Base-by-base conservation (phyloP, 2,329 filamentous ascomycete species). In the Nigrospora oryzae region DNA sequence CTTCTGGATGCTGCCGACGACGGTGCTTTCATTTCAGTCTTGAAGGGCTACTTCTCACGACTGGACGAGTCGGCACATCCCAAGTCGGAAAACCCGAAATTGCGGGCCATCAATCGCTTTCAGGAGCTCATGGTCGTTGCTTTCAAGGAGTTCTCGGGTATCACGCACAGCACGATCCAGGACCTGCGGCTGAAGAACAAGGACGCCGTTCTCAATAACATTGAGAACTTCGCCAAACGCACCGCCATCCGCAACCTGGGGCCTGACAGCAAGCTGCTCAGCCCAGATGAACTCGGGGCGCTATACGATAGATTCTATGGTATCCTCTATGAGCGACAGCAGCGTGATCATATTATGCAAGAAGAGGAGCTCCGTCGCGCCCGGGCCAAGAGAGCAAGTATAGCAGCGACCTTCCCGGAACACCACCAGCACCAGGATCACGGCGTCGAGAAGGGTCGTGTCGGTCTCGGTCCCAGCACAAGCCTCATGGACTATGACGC, bases 121-220 rank as follows among this genome's bases (percentile, higher is more conserved):
- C 93, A 98, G 58, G 93, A 97, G 63, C 78, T 98, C 46, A 97
- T 98, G 90, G 93, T 98, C 3, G 93, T 97, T 16, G 93, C 93
- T 1, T 98, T 98, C 69, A 97, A 96, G 56, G 93, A 98, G 60
- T 98, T 98, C 60, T 86, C 91, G 0, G 88, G 84, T 36, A 95
- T 98, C 54, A 98, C 93, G 0, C 91, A 98, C 60, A 84, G 82
- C 59, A 95, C 84, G 42, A 90, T 98, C 49, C 86, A 85, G 1
- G 93, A 97, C 53, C 77, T 94, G 59, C 83, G 93, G 17, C 74
- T 86, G 36, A 95, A 90, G 65, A 94, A 97, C 66, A 97, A 97
- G 65, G 88, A 93, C 58, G 84, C 86, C 0, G 93, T 98, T 31
- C 73, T 98, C 45, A 89, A 89, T 62, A 96, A 90, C 53, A 97